phyloP scores from a whole-genome alignment of 257 asterid species.

The Thymus quinquecostatus region DNA sequence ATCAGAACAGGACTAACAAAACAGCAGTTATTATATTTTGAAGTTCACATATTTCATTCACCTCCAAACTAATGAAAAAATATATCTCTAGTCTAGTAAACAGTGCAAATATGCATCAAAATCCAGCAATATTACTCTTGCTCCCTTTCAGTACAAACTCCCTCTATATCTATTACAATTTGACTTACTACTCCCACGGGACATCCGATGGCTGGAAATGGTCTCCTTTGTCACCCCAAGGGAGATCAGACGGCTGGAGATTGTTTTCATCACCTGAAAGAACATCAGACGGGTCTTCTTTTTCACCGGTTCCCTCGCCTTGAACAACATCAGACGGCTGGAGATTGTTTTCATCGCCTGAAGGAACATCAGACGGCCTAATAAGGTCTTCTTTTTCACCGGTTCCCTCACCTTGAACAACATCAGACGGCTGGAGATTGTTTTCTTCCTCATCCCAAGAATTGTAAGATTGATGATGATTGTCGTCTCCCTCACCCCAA shows the following conservation, averaged over 20 bases:
- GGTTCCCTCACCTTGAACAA: constrained; percentile 3
- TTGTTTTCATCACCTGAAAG: neutral
- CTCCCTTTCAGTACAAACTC: constrained; percentile 35
- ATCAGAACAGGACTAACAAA: neutral
- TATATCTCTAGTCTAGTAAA: neutral
- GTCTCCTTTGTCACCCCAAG: neutral
- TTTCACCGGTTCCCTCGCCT: neutral
- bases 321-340: constrained; percentile 9
- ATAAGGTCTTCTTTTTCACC: neutral
- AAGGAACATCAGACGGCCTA: neutral
- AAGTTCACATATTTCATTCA: no score
- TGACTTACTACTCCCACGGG: constrained; percentile 32
- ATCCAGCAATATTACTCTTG: constrained; percentile 36
- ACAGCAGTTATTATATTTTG: no score
- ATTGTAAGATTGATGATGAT: constrained; percentile 25
- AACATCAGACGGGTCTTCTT: neutral
- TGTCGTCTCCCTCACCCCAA: neutral
- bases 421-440: constrained; percentile 10
- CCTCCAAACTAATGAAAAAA: neutral
- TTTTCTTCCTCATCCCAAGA: constrained; percentile 20
- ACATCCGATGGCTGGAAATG: constrained; percentile 8
- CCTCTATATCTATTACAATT: constrained; percentile 12
- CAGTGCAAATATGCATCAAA: neutral
- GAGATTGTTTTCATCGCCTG: neutral
- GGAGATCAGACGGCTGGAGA: constrained; percentile 3